These are phyloP conservation scores for Populus hybrid DNA, from an alignment of 441 rosid species.

Conservation along the genomic window DNA sequence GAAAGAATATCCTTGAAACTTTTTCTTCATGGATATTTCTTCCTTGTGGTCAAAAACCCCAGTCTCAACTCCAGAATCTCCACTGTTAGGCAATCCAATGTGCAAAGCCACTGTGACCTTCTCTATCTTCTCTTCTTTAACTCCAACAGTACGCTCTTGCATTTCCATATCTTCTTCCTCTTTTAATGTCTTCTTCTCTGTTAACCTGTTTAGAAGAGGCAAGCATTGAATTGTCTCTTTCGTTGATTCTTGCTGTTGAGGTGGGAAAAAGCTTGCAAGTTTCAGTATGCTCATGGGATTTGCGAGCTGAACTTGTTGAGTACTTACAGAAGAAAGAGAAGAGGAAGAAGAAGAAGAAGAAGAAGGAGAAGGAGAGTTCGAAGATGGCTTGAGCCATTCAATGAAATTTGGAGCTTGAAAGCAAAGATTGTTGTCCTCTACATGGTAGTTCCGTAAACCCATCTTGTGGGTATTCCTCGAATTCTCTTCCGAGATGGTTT, in stretches of 20 bases:
- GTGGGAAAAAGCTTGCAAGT: slow-evolving; percentile 29
- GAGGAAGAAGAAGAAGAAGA: slow-evolving; percentile 17
- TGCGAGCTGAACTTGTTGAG: slow-evolving; percentile 35
- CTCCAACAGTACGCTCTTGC: slow-evolving; percentile 18
- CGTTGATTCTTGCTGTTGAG: slow-evolving; percentile 23
- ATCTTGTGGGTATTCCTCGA: slow-evolving; percentile 29
- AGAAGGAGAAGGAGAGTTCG: slow-evolving; percentile 31
- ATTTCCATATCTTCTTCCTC: slow-evolving; percentile 35
- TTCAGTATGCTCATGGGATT: slow-evolving; percentile 35
- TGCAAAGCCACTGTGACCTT: slow-evolving; percentile 66
- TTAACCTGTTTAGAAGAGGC: slow-evolving; percentile 71
- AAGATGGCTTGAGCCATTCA: slow-evolving; percentile 85
- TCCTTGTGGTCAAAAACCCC: slow-evolving; percentile 23
- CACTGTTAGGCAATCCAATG: slow-evolving; percentile 69
- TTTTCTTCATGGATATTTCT: slow-evolving; percentile 24
- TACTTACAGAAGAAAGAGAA: slow-evolving; percentile 24
- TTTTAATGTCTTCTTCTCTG: slow-evolving; percentile 38
- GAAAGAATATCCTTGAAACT: slow-evolving; percentile 36
- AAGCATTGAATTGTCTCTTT: slow-evolving; percentile 52
- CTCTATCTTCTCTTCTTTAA: slow-evolving; percentile 34
- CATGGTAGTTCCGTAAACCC: slow-evolving; percentile 56
- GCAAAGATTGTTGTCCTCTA: slow-evolving; percentile 34
- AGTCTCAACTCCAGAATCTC: slow-evolving; percentile 23
- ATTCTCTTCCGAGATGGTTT: slow-evolving; percentile 30
- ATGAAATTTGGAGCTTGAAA: slow-evolving; percentile 61